These are phyloP conservation scores for Epichloe glyceriae DNA, from an alignment of 2,329 filamentous ascomycete species.

Conservation along the genomic window DNA sequence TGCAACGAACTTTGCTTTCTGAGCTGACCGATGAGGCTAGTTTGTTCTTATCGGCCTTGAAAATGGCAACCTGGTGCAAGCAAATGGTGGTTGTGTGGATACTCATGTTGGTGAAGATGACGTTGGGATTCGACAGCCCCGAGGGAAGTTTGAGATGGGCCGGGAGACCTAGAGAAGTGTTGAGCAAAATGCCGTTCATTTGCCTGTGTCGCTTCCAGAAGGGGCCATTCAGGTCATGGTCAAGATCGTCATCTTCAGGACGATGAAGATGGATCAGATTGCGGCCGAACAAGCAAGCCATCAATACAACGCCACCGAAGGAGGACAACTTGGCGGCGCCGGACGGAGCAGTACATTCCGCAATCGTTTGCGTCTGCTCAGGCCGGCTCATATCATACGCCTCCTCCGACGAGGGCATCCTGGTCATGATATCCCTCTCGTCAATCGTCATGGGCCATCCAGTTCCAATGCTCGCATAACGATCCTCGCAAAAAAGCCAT, in stretches of 20 bases:
- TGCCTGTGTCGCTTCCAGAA: conserved; percentile 91
- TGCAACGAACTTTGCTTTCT: conserved; percentile 86
- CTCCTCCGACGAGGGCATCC: conserved; percentile 72
- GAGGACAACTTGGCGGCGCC: conserved; percentile 65
- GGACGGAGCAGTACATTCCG: conserved; percentile 54
- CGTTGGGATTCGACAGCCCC: conserved; percentile 66
- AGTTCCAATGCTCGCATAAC: conserved; percentile 90
- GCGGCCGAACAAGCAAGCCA: conserved; percentile 82
- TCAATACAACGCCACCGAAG: conserved; percentile 67
- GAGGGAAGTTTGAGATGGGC: conserved; percentile 64
- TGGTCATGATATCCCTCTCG: conserved; percentile 79
- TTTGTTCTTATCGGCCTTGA: conserved; percentile 85
- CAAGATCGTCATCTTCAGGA: conserved; percentile 65
- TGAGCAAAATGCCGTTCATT: conserved; percentile 82
- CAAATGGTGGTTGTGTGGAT: conserved; percentile 95
- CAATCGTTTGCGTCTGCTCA: conserved; percentile 56
- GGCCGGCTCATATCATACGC: conserved; percentile 70
- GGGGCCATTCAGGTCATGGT: conserved; percentile 77
- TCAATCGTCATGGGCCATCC: conserved; percentile 95
- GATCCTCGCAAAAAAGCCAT: conserved; percentile 83
- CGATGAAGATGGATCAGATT: conserved; percentile 88
- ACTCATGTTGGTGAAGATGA: conserved; percentile 92
- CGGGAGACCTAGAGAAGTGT: conserved; percentile 75
- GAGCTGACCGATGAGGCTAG: conserved; percentile 64
- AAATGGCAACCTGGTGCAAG: conserved; percentile 95